Conservation (phyloP, 2,329 filamentous ascomycete genomes). For the Penicillium expansum region DNA sequence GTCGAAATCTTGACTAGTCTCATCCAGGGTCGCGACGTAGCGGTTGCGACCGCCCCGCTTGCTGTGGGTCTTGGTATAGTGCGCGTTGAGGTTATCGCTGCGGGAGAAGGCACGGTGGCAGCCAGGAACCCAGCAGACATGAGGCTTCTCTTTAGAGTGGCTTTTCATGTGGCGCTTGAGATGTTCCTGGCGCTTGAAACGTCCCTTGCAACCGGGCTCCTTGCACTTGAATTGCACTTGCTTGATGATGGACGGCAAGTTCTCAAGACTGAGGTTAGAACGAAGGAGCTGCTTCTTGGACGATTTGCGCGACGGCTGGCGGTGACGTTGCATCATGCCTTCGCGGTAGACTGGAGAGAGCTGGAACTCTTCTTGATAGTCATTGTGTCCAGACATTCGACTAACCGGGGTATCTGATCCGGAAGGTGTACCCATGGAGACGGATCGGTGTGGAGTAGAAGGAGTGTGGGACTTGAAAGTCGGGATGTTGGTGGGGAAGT, state of each 20-base stretch:
- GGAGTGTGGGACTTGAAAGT: slow-evolving; percentile 38
- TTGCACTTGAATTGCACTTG: slow-evolving; percentile 45
- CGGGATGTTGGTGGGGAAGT: slow-evolving; percentile 35
- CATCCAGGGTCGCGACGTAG: slow-evolving; percentile 47
- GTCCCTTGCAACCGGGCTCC: slow-evolving; percentile 43
- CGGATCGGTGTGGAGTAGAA: slow-evolving; percentile 36
- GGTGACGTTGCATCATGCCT: slow-evolving; percentile 30
- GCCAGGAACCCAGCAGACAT: slow-evolving; percentile 46
- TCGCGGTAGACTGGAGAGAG: slow-evolving; percentile 36
- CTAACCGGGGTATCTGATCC: slow-evolving; percentile 38
- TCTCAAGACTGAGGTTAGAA: slow-evolving; percentile 35
- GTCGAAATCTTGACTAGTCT: slow-evolving; percentile 43
- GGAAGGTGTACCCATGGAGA: slow-evolving; percentile 36
- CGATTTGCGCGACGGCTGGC: slow-evolving; percentile 34
- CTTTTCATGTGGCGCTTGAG: slow-evolving; percentile 50
- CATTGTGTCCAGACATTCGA: slow-evolving; percentile 34
- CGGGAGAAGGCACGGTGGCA: slow-evolving; percentile 44
- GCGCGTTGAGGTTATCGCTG: slow-evolving; percentile 48
- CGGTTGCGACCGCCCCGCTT: slow-evolving; percentile 47
- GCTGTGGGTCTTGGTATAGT: slow-evolving; percentile 48
- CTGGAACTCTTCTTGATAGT: slow-evolving; percentile 38
- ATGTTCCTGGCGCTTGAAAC: slow-evolving; percentile 51
- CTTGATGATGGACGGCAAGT: slow-evolving; percentile 39
- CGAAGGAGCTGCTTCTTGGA: slow-evolving; percentile 34
- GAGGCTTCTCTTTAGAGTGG: slow-evolving; percentile 46